A percentile compares a stretch with the other conserved stretches of the same genome.
Evolutionary conservation across 257 asterid species (phyloP).

Genomic region (Parsonsia alboflavescens): DNA sequence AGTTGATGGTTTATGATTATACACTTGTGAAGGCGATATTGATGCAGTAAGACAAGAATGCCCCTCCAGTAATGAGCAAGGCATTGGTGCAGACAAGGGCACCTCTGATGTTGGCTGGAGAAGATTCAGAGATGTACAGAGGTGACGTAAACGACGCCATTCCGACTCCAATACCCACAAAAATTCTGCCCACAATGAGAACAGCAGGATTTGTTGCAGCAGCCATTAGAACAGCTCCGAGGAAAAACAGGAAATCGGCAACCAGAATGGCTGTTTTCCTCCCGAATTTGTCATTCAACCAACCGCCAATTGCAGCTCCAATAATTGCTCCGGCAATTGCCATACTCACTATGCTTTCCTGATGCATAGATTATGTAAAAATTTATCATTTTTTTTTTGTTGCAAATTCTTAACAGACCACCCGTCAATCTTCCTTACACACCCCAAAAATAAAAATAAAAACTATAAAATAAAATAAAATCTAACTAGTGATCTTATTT

Average conservation of each 20-base stretch:
- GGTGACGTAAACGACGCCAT: constrained; percentile 8
- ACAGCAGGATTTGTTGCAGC: constrained; percentile 31
- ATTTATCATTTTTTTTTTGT: background rate
- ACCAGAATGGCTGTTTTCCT: constrained; percentile 33
- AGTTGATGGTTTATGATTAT: background rate
- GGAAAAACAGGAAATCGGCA: constrained; percentile 41
- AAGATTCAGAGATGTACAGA: constrained; percentile 44
- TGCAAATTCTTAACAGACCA: too few species aligned
- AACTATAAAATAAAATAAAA: too few species aligned
- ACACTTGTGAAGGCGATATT: constrained; percentile 52
- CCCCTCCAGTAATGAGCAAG: constrained; percentile 19
- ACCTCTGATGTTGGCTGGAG: constrained; percentile 50
- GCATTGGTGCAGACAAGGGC: constrained; percentile 40
- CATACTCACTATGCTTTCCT: constrained; percentile 52
- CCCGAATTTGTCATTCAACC: constrained; percentile 43
- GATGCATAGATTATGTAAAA: background rate
- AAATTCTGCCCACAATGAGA: constrained; percentile 34
- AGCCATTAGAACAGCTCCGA: constrained; percentile 24
- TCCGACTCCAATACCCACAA: constrained; percentile 25
- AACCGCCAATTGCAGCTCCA: constrained; percentile 51
- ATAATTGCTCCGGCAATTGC: constrained; percentile 53
- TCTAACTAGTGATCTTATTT: too few species aligned
- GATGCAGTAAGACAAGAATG: constrained; percentile 40
- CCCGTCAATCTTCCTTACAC: too few species aligned
- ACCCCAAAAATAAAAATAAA: too few species aligned